These are phyloP conservation scores for Hypomyces rosellus DNA, from an alignment of 2,329 filamentous ascomycete genomes.

Conservation along the genomic window DNA sequence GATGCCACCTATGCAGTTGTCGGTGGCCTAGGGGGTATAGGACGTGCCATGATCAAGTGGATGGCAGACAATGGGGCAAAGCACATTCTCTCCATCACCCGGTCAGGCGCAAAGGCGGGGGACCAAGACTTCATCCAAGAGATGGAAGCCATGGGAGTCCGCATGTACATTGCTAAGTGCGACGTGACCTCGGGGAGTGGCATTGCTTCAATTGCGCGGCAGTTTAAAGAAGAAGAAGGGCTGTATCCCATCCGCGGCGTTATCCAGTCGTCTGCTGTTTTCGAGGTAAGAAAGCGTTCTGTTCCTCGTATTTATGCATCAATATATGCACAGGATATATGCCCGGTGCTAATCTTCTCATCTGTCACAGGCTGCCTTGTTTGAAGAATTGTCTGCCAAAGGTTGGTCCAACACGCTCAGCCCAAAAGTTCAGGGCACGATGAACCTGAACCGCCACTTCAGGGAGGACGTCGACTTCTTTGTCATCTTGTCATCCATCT, in stretches of 20 bases:
- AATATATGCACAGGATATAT: slow-evolving; percentile 19
- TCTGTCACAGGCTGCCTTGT: too few species aligned
- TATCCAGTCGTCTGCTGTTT: slow-evolving; percentile 28
- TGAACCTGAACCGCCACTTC: slow-evolving; percentile 20
- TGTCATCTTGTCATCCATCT: slow-evolving; percentile 17
- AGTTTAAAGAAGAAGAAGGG: too few species aligned
- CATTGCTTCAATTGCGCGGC: too few species aligned
- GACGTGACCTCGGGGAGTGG: slow-evolving; percentile 10
- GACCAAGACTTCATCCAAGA: too few species aligned
- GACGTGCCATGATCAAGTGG: slow-evolving; percentile 26
- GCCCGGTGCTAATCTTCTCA: too few species aligned
- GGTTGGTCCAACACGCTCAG: too few species aligned
- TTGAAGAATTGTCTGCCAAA: too few species aligned
- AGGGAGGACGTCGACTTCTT: slow-evolving; percentile 25
- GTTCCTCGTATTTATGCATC: slow-evolving; percentile 11
- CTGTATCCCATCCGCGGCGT: slow-evolving; percentile 21
- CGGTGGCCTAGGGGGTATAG: slow-evolving; percentile 31
- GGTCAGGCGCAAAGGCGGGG: slow-evolving; percentile 20
- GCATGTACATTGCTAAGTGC: slow-evolving; percentile 12
- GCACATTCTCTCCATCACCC: slow-evolving; percentile 21
- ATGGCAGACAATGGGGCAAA: slow-evolving; percentile 27
- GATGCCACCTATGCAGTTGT: slow-evolving; percentile 28
- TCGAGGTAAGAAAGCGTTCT: slow-evolving; percentile 12
- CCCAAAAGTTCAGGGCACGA: slow-evolving; percentile 23
- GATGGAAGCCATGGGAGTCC: slow-evolving; percentile 12